Conservation (phyloP, 139 green algal genomes). For the Chlamydomonas sphaeroides region DNA sequence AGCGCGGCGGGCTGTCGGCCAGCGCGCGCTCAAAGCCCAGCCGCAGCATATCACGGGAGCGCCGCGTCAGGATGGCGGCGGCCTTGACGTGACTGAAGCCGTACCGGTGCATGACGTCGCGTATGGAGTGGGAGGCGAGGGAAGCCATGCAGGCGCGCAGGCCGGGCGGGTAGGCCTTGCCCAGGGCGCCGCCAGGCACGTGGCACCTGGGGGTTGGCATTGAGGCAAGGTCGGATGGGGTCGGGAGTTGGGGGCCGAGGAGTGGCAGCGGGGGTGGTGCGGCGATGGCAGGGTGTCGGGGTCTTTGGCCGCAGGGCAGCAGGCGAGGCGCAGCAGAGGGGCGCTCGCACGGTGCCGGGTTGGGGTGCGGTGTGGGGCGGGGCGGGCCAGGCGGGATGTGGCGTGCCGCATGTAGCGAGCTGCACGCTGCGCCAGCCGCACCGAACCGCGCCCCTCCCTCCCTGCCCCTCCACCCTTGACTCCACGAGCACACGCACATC, state of each 20-base stretch:
- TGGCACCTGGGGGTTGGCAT: neutral
- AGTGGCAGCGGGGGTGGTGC: neutral
- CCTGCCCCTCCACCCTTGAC: no score
- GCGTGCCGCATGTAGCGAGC: no score
- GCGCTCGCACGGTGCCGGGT: no score
- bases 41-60: neutral
- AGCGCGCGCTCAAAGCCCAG: neutral
- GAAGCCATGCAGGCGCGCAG: neutral
- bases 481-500: no score
- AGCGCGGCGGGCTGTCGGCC: neutral
- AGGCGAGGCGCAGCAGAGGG: no score
- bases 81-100: neutral
- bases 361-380: no score
- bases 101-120: neutral
- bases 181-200: neutral
- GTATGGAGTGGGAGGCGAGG: neutral
- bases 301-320: no score
- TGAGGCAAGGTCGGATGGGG: no score
- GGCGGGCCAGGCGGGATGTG: no score
- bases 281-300: no score
- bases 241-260: neutral
- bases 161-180: neutral
- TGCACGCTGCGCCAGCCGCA: no score
- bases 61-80: neutral
- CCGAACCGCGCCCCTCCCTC: no score